Base-by-base conservation (phyloP, 306 rosid genomes). In the Arachis hypogaea region DNA sequence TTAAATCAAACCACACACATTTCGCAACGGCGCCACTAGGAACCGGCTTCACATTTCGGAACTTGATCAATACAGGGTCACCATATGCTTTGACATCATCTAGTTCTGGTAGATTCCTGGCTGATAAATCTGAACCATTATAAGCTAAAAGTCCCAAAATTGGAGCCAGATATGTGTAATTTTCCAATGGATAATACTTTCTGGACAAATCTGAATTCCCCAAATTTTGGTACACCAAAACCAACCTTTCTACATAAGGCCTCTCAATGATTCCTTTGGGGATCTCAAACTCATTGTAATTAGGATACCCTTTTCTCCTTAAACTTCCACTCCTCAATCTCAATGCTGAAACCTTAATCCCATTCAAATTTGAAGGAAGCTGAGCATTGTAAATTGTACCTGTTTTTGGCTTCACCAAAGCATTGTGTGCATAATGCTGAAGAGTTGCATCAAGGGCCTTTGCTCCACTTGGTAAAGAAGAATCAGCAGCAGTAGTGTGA, bases 291-390 rank as follows among this genome's bases (percentile, higher is more conserved):
- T 92, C 99, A 43, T 87, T 77, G 88, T 83, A 95, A 80, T 51
- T 49, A 0, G 4, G 2, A 73, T 80, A 80, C 36, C 98, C 99
- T 71, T 59, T 84, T 69, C 96, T 84, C 79, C 79, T 84, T 62
- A 95, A 82, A 87, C 99, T 95, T 9, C 99, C 97, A 81, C 96
- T 89, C 80, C 95, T 85, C 61, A 87, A 78, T 83, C 95, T 83
- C 85, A 89, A 75, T 59, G 90, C 92, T 9, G 82, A 22, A 74
- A 81, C 78, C 59, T 77, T 69, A 68, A 87, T 73, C 44, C 88
- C 95, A 3, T 85, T 47, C 78, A 85, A 87, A 86, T 80, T 87
- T 8, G 82, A 54, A 76, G 92, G 88, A 54, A 84, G 73, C 8
- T 80, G 68, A 33, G 11, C 90, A 22, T 75, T 73, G 64, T 81